phyloP scores from a whole-genome alignment of 2,329 filamentous ascomycete genomes.

The Leptographium galeiforme region DNA sequence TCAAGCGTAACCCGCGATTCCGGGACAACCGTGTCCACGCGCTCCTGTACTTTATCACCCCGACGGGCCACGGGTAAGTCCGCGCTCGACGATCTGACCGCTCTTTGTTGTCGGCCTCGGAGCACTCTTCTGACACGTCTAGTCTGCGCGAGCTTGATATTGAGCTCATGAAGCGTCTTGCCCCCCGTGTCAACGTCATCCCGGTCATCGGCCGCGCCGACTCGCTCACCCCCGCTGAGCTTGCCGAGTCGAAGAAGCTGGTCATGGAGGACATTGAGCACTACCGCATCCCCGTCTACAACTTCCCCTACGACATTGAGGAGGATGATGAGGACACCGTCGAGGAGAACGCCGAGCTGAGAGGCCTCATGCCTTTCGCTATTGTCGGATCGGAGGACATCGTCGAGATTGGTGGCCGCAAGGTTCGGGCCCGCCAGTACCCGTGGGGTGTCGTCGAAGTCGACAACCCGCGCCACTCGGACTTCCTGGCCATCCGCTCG shows the following conservation, averaged over 20 bases:
- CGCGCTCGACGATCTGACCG: background rate
- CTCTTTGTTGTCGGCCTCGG: no score
- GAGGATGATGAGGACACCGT: constrained; percentile 99
- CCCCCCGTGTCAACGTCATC: constrained; percentile 95
- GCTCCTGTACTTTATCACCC: constrained; percentile 98
- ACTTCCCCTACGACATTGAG: constrained; percentile 99
- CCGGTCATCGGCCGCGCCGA: constrained; percentile 98
- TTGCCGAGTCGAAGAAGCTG: constrained; percentile 98
- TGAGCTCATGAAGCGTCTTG: constrained; percentile 98
- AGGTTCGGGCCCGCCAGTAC: constrained; percentile 90
- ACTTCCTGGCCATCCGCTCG: constrained; percentile 94
- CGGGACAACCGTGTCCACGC: constrained; percentile 97
- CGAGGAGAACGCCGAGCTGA: constrained; percentile 95
- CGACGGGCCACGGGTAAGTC: constrained; percentile 80
- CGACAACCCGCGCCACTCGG: constrained; percentile 96
- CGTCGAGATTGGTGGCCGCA: constrained; percentile 83
- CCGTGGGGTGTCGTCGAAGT: constrained; percentile 99
- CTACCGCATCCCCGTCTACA: constrained; percentile 98
- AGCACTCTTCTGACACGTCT: constrained; percentile 9
- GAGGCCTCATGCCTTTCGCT: constrained; percentile 96
- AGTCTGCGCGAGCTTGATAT: constrained; percentile 98
- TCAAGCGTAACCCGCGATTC: constrained; percentile 99
- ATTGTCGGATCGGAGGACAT: constrained; percentile 96
- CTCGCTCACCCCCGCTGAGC: constrained; percentile 86
- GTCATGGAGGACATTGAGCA: constrained; percentile 99